Evolutionary conservation across 2,329 filamentous ascomycete species (phyloP), one percentile per base, ranked within the genome.

Genomic region (Cladophialophora exuberans): DNA sequence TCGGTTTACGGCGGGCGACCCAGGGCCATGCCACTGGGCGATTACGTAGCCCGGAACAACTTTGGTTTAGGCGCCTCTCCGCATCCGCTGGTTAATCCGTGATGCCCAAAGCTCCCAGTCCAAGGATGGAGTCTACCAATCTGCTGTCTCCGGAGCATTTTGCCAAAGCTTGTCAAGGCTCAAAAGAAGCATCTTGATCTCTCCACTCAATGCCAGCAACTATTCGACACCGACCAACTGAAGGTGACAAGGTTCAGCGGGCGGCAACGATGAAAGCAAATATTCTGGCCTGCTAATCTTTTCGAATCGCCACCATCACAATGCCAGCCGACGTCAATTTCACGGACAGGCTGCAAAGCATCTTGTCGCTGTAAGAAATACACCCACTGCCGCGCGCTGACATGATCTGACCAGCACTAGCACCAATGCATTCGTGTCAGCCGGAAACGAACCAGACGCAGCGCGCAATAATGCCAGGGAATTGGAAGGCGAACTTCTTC

Each of bases 401-500:
- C 31, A 15, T 55, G 23, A 62, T 68, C 20, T 45, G 33, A 58
- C 30, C 13, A 30, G 7, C 42, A 36, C 41, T 63, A 83, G 80
- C 57, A 75, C 75, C 22, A 72, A 75, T 28, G 78, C 76, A 35
- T 80, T 60, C 76, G 77, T 64, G 67, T 66, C 47, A 70, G 71
- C 17, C 70, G 76, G 52, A 74, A 77, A 54, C 65, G 52, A 62
- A 35, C 36, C 49, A 36, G 45, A 72, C 25, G 78, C 80, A 57
- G 80, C 79, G 25, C 78, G 78, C 51, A 71, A 76, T 28, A 75
- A 82, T 59, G 89, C 89, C 17, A 86, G 87, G 65, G 70, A 79
- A 42, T 73, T 84, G 35, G 91, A 96, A 70, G 82, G 81, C 41
- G 77, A 80, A 9, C 83, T 85, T 10, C 88, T 84, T 63, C 77